Percentiles rank a stretch among this genome's conserved stretches.
phyloP scores from a whole-genome alignment of 2,329 filamentous ascomycete species.

The Calonectria hongkongensis region DNA sequence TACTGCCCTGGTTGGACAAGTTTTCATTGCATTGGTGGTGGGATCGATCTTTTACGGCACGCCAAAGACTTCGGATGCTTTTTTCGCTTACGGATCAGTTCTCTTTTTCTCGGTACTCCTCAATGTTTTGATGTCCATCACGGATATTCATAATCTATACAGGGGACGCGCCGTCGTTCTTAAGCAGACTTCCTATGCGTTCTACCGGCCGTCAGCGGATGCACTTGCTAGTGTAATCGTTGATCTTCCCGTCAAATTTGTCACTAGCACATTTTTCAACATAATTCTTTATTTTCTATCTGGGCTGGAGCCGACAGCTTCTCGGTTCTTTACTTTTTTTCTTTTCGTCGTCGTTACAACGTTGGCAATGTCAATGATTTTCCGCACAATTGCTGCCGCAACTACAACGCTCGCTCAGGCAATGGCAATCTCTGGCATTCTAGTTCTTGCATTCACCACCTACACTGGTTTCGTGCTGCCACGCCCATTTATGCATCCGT shows the following conservation, averaged over 20 bases:
- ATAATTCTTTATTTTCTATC: constrained; percentile 70
- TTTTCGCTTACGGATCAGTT: constrained; percentile 62
- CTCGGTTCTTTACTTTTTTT: constrained; percentile 68
- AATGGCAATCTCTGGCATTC: constrained; percentile 63
- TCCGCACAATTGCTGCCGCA: constrained; percentile 61
- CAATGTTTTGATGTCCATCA: constrained; percentile 66
- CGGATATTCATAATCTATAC: constrained; percentile 63
- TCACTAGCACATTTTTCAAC: constrained; percentile 63
- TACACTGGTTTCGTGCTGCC: constrained; percentile 71
- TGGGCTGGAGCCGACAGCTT: constrained; percentile 64
- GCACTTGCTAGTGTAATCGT: constrained; percentile 60
- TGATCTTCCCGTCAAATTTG: constrained; percentile 67
- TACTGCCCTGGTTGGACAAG: constrained; percentile 21
- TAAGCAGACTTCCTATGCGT: constrained; percentile 63
- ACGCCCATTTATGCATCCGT: constrained; percentile 72
- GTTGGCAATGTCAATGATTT: constrained; percentile 79
- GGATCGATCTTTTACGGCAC: constrained; percentile 33
- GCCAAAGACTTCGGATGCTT: not conserved
- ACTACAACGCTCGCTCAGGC: constrained; percentile 74
- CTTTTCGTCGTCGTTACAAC: constrained; percentile 71
- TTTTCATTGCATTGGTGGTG: constrained; percentile 12
- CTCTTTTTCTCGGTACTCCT: constrained; percentile 73
- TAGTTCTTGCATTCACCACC: constrained; percentile 58
- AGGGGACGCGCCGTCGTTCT: constrained; percentile 61
- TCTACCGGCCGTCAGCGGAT: constrained; percentile 62